These are phyloP conservation scores for Debaryomyces fabryi DNA, from an alignment of 1,139 yeast genomes.

Conservation along the genomic window DNA sequence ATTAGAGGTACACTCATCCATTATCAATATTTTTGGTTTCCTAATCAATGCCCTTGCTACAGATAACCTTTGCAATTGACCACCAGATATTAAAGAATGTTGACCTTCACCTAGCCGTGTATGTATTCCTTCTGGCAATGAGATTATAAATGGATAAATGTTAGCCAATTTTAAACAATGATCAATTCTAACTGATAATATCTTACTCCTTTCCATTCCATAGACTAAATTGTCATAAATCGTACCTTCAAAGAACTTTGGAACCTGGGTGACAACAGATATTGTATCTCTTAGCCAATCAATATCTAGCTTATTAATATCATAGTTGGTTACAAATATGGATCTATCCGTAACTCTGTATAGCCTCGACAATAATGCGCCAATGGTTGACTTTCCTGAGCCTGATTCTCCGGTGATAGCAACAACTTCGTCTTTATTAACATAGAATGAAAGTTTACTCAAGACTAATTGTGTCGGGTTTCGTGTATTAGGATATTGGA, in stretches of 20 bases:
- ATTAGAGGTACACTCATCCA: slow-evolving; percentile 84
- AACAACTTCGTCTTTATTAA: slow-evolving; percentile 51
- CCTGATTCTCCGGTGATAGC: slow-evolving; percentile 81
- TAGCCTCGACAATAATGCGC: slow-evolving; percentile 55
- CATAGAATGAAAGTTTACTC: slow-evolving; percentile 38
- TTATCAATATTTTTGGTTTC: slow-evolving; percentile 60
- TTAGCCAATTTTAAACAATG: slow-evolving; percentile 49
- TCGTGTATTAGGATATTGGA: slow-evolving; percentile 44
- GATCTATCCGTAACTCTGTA: slow-evolving; percentile 40
- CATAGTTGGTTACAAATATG: slow-evolving; percentile 40
- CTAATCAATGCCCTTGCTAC: slow-evolving; percentile 74
- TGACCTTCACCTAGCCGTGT: slow-evolving; percentile 56
- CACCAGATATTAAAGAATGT: slow-evolving; percentile 65
- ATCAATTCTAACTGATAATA: slow-evolving; percentile 38
- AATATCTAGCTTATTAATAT: slow-evolving; percentile 49
- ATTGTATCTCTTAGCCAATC: slow-evolving; percentile 55
- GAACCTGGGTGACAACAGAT: slow-evolving; percentile 69
- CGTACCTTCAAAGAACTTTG: slow-evolving; percentile 67
- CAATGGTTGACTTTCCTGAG: slow-evolving; percentile 75
- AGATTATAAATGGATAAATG: slow-evolving; percentile 51
- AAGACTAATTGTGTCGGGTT: slow-evolving; percentile 27
- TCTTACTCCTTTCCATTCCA: slow-evolving; percentile 44
- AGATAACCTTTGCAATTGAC: slow-evolving; percentile 77
- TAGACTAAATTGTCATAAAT: slow-evolving; percentile 67
- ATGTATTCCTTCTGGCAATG: slow-evolving; percentile 58